Conservation (phyloP, 257 asterid genomes). For the Solanum pinnatisectum region DNA sequence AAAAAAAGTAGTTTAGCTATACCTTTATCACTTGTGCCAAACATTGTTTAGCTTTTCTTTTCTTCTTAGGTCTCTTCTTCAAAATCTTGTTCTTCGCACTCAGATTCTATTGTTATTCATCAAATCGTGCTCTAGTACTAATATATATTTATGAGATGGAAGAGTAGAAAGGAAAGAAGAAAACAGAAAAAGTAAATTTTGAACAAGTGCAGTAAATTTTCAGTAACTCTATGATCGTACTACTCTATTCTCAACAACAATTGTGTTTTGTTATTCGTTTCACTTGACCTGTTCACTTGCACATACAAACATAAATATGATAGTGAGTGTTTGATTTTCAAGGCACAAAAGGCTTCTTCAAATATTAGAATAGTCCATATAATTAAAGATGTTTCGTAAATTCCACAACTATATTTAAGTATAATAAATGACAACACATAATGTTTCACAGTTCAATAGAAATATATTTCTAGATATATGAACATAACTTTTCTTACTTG, state of each 20-base stretch:
- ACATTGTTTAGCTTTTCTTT: no score
- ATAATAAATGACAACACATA: neutral
- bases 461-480: neutral
- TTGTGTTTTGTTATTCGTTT: neutral
- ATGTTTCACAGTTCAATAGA: neutral
- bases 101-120: no score
- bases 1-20: no score
- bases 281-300: neutral
- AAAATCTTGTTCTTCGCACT: no score
- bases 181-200: no score
- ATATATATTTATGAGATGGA: no score
- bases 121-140: no score
- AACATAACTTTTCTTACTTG: neutral
- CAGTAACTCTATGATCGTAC: no score
- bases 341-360: neutral
- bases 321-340: neutral
- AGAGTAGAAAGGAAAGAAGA: no score
- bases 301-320: neutral
- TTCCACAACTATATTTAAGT: neutral
- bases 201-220: neutral
- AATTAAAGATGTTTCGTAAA: neutral
- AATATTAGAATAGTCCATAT: neutral
- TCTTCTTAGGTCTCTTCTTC: no score
- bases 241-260: no score
- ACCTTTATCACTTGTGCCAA: no score